These are phyloP conservation scores for Podochytrium sp. DNA, from an alignment of 192 early-diverging fungal species.

Conservation along the genomic window DNA sequence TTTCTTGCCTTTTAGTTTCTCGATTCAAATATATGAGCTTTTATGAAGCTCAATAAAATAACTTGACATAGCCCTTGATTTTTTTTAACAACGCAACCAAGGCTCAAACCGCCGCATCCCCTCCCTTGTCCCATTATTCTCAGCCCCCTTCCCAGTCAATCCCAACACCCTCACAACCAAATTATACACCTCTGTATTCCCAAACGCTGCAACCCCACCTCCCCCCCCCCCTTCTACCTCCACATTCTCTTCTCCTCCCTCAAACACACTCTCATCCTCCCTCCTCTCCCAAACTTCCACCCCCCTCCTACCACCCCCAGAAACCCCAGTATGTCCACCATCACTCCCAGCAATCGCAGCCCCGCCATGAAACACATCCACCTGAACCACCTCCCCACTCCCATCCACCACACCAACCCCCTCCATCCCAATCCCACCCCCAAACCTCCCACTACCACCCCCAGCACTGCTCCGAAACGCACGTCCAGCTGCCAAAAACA, in stretches of 20 bases:
- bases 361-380: slow-evolving; percentile 5
- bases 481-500: slow-evolving; percentile 84
- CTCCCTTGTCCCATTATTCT: slow-evolving; percentile 72
- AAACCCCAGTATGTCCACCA: slow-evolving; percentile 28
- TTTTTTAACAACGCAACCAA: slow-evolving; percentile 4
- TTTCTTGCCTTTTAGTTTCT: not conserved
- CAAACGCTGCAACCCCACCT: slow-evolving; percentile 41
- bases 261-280: not conserved
- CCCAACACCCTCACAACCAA: not conserved
- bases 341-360: not conserved
- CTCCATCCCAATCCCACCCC: not conserved
- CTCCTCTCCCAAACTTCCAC: not conserved
- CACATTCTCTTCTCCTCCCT: too few relatives aligned
- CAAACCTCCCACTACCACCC: slow-evolving; percentile 73
- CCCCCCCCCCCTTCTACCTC: too few relatives aligned
- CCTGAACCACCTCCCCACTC: not conserved
- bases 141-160: slow-evolving; percentile 51
- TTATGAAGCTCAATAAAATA: too few relatives aligned
- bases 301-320: not conserved
- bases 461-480: slow-evolving; percentile 76
- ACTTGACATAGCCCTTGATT: not conserved
- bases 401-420: not conserved
- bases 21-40: too few relatives aligned
- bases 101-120: slow-evolving; percentile 18
- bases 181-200: slow-evolving; percentile 23